Evolutionary conservation across 768 basidiomycete species (phyloP).

Genomic region (Suillus alpinus): DNA sequence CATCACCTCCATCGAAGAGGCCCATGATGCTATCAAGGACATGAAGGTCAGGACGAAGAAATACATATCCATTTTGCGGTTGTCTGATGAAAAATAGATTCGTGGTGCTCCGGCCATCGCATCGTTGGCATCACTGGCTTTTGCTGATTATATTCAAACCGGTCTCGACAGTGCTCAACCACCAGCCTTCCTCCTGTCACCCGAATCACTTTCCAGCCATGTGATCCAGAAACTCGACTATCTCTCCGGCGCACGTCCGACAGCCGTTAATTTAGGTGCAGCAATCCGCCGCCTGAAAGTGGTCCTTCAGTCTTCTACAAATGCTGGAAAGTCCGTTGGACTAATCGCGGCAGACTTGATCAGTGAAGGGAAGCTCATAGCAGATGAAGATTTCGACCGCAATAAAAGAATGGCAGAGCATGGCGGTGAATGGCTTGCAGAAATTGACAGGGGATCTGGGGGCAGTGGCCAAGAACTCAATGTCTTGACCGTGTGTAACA

Average conservation of each 20-base stretch:
- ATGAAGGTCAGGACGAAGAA: conserved; percentile 71
- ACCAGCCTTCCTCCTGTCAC: conserved; percentile 56
- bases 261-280: conserved; percentile 91
- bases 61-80: not conserved
- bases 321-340: conserved; percentile 40
- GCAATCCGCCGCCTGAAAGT: conserved; percentile 71
- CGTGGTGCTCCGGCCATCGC: conserved; percentile 96
- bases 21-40: conserved; percentile 90
- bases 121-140: conserved; percentile 80
- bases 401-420: conserved; percentile 82
- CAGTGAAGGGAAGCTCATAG: conserved; percentile 69
- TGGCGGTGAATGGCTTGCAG: conserved; percentile 84
- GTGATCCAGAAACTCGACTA: conserved; percentile 61
- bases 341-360: conserved; percentile 59
- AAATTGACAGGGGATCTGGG: conserved; percentile 41
- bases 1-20: conserved; percentile 75
- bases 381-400: conserved; percentile 82
- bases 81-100: conserved; percentile 43
- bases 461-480: conserved; percentile 54
- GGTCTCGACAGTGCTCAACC: conserved; percentile 43
- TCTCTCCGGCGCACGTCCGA: conserved; percentile 87
- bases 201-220: conserved; percentile 49
- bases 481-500: conserved; percentile 94
- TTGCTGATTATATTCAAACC: conserved; percentile 62
- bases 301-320: conserved; percentile 37